Evolutionary conservation across 345 rosid species (phyloP), one percentile per base, ranked within the genome.

Genomic region (Salix udensis): DNA sequence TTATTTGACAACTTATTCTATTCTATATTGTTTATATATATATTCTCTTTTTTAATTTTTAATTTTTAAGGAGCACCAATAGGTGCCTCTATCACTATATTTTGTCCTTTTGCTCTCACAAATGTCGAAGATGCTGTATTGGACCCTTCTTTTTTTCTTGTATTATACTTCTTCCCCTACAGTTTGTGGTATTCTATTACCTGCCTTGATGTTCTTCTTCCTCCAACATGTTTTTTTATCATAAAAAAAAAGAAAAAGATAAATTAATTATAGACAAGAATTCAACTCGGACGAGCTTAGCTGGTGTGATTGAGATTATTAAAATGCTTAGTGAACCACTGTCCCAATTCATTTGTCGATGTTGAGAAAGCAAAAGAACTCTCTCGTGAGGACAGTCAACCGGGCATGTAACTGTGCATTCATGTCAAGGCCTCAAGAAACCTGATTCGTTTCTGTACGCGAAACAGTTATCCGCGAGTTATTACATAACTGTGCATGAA

Each of bases 31-130:
- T 74, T 55, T 24, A 24, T n/a, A 72, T 68, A 23, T 77, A 31
- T 39, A 16, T 64, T 68, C 64, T 24, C 39, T 50, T 64, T n/a
- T 72, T 65, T 58, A 21, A 74, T 76, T 76, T 78, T 30, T 79
- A 77, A 74, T 73, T 70, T 65, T 72, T 46, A 76, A 80, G 79
- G 81, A 76, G 83, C 82, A 80, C 78, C 81, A 74, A 68, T 83
- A 67, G 91, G 85, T 82, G 81, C 87, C 80, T 80, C 75, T 75
- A 71, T 86, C 91, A 78, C 81, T 58, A 36, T 36, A 16, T 76
- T 76, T 83, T 86, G 88, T 85, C 87, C 70, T 82, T 75, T 82
- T 73, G 74, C 74, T 68, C 80, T 79, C 69, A 79, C 84, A 21
- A 73, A 73, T 82, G 66, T 18, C 76, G 15, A 16, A 26, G 46